Evolutionary conservation across 805 yeast species (phyloP), one percentile per base, ranked within the genome.

Genomic region (Yarrowia sp.): DNA sequence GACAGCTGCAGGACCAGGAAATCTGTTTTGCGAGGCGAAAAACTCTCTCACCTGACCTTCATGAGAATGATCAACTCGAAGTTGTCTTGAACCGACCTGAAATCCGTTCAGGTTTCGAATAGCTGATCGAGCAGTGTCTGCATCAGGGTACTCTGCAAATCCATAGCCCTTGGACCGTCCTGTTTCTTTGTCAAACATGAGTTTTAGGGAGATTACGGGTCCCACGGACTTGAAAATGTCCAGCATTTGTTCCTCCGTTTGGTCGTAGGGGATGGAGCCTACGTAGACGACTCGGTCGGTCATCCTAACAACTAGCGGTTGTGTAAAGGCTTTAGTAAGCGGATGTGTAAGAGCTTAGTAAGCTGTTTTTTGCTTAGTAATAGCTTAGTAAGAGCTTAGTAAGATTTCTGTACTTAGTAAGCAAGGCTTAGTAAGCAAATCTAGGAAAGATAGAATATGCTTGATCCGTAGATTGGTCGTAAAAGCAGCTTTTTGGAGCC

Each of bases 101-200:
- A 87, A 88, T 68, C 90, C 88, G 74, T 90, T 89, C 68, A 93
- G 78, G 76, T 93, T 93, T 67, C 98, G 79, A 32, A 92, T 96
- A 0, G 98, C 98, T 17, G 93, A 86, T 1, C 90, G 85, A 5
- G 97, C 97, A 0, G 97, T 89, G 70, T 90, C 96, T 11, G 83
- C 78, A 74, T 93, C 96, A 57, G 81, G 83, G 74, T 89, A 93
- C 70, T 89, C 92, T 15, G 93, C 87, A 71, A 89, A 90, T 4
- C 96, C 96, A 72, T 86, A 90, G 2, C 98, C 98, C 74, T 88
- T 91, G 8, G 97, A 90, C 72, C 86, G 87, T 1, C 98, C 98
- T 0, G 97, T 92, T 64, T 86, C 86, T 48, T 89, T 87, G 74
- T 93, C 98, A 73, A 92, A 90, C 74, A 90, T 81, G 72, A 93